A percentile compares a stretch with the other conserved stretches of the same genome.
These are phyloP conservation scores for Mrakia hoshinonis DNA, from an alignment of 768 basidiomycete species.

Conservation along the genomic window DNA sequence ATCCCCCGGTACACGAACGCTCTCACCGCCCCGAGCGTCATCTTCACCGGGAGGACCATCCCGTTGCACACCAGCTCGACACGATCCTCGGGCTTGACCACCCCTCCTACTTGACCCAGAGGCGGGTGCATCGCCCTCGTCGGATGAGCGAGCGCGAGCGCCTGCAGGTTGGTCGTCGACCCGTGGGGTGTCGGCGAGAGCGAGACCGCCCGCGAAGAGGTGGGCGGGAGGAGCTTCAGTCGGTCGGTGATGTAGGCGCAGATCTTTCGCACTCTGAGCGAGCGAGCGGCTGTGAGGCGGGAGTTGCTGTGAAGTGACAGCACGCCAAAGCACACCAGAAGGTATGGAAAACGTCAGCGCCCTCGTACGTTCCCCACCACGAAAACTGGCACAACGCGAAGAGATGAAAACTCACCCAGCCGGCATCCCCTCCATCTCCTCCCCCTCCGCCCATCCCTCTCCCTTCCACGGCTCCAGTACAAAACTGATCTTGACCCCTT, in stretches of 20 bases:
- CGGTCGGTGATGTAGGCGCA: slow-evolving; percentile 48
- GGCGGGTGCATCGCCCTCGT: not conserved
- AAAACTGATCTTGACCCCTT: slow-evolving; percentile 73
- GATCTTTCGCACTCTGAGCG: slow-evolving; percentile 76
- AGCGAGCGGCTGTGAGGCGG: slow-evolving; percentile 78
- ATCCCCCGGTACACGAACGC: slow-evolving; percentile 58
- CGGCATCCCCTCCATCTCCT: slow-evolving; percentile 63
- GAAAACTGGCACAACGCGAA: too few species aligned
- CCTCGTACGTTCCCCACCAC: too few species aligned
- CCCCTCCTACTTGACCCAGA: not conserved
- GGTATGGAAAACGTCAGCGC: not conserved
- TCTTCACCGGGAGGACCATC: slow-evolving; percentile 66
- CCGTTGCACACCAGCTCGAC: slow-evolving; percentile 88
- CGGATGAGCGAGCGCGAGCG: not conserved
- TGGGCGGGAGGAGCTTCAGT: slow-evolving; percentile 10
- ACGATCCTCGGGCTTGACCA: slow-evolving; percentile 52
- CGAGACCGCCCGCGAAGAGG: slow-evolving; percentile 26
- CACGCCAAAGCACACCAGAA: not conserved
- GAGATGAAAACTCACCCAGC: slow-evolving; percentile 57
- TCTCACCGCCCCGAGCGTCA: slow-evolving; percentile 82
- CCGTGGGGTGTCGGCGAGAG: slow-evolving; percentile 21
- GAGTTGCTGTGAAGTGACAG: slow-evolving; percentile 45
- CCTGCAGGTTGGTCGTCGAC: not conserved
- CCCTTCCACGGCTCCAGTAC: slow-evolving; percentile 72
- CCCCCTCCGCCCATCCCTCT: slow-evolving; percentile 45